Evolutionary conservation across 805 yeast species (phyloP), one percentile per base, ranked within the genome.

Genomic region (Helenozyma baotianmanensis): DNA sequence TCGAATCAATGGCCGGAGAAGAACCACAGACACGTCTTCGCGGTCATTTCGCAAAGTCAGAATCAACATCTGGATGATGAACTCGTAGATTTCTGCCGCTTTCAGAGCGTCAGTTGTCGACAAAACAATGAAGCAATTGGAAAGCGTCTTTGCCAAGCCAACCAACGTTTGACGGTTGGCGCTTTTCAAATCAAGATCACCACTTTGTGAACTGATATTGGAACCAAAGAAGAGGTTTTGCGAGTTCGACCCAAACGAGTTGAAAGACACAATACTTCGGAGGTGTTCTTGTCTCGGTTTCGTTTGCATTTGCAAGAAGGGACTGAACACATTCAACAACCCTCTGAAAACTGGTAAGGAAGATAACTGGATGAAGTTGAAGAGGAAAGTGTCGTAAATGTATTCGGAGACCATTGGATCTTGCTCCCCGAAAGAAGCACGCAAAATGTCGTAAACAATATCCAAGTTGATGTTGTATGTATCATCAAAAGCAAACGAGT

Each of bases 1-100:
- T 39, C 87, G 62, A 13, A 74, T 58, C 34, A 83, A 56, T 11
- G 76, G 57, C 31, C 80, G 68, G 6, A 78, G 61, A 2, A 76
- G 53, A 4, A 68, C 59, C n/a, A 82, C 53, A 29, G 74, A 54
- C 4, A 69, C 42, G 8, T 59, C 60, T 3, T 56, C 48, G 13
- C 65, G 50, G 12, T 62, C 61, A 14, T 50, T 51, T 2, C 45
- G 35, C 9, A 75, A 51, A 0, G 71, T 62, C 32, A 42, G 40
- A 4, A 60, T 56, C 7, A 68, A 64, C 15, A 70, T 51, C 1
- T 46, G 35, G n/a, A 67, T 50, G 36, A 72, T 51, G 16, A 51
- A 40, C 2, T 53, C 42, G 39, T 49, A 68, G 5, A 55, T 41
- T 21, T 47, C 51, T 29, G 36, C 47, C 3, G 70, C 62, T 23